These are phyloP conservation scores for Beauveria australis DNA, from an alignment of 2,329 filamentous ascomycete genomes.

Conservation along the genomic window DNA sequence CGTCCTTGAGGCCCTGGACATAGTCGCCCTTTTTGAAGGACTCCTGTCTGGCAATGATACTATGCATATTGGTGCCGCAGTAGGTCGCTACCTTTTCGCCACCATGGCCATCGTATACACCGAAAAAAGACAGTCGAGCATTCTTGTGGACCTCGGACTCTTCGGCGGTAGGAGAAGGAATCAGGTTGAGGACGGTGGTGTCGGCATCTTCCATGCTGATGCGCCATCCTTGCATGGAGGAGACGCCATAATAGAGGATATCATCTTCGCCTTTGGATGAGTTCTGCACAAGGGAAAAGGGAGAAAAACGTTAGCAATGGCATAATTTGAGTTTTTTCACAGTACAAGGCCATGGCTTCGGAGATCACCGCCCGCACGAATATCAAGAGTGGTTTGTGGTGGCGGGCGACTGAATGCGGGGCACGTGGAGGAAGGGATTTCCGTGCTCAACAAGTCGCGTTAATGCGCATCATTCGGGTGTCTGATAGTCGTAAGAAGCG, in stretches of 20 bases:
- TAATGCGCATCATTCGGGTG: background rate
- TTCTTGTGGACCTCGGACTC: slow-evolving; percentile 54
- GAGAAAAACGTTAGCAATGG: background rate
- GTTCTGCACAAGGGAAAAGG: slow-evolving; percentile 44
- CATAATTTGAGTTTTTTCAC: background rate
- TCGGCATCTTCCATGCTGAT: slow-evolving; percentile 99
- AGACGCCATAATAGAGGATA: slow-evolving; percentile 84
- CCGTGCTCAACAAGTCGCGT: background rate
- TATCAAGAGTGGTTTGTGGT: background rate
- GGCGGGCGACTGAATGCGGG: slow-evolving; percentile 7
- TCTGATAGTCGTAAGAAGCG: background rate
- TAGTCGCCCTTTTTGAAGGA: slow-evolving; percentile 86
- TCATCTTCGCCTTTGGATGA: slow-evolving; percentile 91
- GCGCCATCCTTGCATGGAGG: slow-evolving; percentile 99
- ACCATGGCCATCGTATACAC: slow-evolving; percentile 95
- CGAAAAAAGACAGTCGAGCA: slow-evolving; percentile 85
- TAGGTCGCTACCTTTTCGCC: slow-evolving; percentile 95
- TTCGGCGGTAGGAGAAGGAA: slow-evolving; percentile 45
- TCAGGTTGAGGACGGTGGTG: slow-evolving; percentile 79
- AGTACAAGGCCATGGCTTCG: background rate
- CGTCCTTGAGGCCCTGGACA: slow-evolving; percentile 93
- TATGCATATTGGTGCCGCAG: slow-evolving; percentile 84
- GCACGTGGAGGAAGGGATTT: slow-evolving; percentile 13
- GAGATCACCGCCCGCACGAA: background rate
- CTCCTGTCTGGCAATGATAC: slow-evolving; percentile 91